phyloP scores from a whole-genome alignment of 176 grass and related monocot genomes.

The Carex pumila region DNA sequence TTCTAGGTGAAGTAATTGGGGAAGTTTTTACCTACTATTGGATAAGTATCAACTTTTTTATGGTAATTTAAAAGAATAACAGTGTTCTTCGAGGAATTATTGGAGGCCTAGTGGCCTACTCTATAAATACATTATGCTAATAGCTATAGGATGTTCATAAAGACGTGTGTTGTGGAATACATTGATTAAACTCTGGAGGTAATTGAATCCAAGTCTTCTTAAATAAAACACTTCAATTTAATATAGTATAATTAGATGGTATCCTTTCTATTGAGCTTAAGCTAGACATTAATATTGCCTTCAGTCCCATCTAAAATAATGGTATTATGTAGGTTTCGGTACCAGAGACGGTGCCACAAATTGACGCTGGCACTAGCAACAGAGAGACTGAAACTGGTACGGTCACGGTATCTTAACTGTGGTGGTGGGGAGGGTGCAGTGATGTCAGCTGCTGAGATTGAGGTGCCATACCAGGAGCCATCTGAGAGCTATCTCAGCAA shows the following conservation, averaged over 20 bases:
- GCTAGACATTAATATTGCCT: neutral
- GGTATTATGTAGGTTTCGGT: conserved; percentile 25
- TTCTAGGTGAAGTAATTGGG: neutral
- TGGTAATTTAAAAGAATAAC: neutral
- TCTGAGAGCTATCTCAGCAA: conserved; percentile 77
- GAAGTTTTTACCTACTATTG: neutral
- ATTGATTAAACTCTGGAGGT: neutral
- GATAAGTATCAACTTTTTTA: neutral
- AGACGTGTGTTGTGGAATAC: neutral
- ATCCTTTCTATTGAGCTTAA: neutral
- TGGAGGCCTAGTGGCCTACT: neutral
- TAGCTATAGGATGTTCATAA: neutral
- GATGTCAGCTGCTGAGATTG: conserved; percentile 51
- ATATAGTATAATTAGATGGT: neutral
- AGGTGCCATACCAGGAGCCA: conserved; percentile 89
- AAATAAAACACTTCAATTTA: neutral
- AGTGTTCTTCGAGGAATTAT: neutral
- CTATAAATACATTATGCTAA: neutral
- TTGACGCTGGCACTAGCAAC: conserved; percentile 83
- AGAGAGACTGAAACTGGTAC: conserved; percentile 63
- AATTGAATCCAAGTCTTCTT: neutral
- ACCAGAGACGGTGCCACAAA: conserved; percentile 96
- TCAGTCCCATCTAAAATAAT: neutral
- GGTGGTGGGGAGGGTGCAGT: conserved; percentile 13
- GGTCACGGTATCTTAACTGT: conserved; percentile 24